Conservation (phyloP, 2,329 filamentous ascomycete genomes). For the Aspergillus ochraceus region DNA sequence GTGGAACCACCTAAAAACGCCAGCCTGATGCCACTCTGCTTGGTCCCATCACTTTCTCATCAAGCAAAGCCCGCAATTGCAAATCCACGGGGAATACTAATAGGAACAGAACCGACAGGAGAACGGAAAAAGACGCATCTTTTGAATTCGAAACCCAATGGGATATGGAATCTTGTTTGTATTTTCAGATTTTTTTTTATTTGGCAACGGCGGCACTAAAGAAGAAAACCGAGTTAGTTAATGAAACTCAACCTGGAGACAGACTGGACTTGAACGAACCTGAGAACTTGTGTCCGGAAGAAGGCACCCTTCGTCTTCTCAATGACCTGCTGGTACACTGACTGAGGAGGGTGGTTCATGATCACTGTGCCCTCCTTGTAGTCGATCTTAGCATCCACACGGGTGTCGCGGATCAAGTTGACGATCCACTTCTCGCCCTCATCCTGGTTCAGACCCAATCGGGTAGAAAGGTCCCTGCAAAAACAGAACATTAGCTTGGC, state of each 20-base stretch:
- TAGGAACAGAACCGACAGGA: constrained; percentile 34
- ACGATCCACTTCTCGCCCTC: constrained; percentile 99
- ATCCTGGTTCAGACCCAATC: constrained; percentile 86
- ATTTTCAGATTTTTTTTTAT: constrained; percentile 30
- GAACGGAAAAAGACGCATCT: constrained; percentile 32
- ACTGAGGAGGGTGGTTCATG: constrained; percentile 99
- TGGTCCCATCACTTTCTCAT: constrained; percentile 33
- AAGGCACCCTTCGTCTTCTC: constrained; percentile 98
- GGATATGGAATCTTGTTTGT: not conserved
- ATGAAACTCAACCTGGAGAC: too few relatives aligned
- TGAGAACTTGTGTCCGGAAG: constrained; percentile 96
- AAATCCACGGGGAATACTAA: constrained; percentile 30
- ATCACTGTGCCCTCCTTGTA: constrained; percentile 98
- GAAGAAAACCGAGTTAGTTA: not conserved
- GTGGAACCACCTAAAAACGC: constrained; percentile 40
- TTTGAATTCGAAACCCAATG: constrained; percentile 13
- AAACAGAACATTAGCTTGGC: constrained; percentile 17
- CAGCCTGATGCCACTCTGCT: constrained; percentile 44
- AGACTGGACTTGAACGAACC: constrained; percentile 28
- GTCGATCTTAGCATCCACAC: constrained; percentile 98
- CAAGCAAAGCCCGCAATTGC: constrained; percentile 19
- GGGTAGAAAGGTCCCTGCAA: constrained; percentile 76
- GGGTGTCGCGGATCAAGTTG: constrained; percentile 95
- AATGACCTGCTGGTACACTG: constrained; percentile 98
- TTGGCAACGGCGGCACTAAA: constrained; percentile 52